Conservation (phyloP, 2,329 filamentous ascomycete species). For the Capronia epimyces region DNA sequence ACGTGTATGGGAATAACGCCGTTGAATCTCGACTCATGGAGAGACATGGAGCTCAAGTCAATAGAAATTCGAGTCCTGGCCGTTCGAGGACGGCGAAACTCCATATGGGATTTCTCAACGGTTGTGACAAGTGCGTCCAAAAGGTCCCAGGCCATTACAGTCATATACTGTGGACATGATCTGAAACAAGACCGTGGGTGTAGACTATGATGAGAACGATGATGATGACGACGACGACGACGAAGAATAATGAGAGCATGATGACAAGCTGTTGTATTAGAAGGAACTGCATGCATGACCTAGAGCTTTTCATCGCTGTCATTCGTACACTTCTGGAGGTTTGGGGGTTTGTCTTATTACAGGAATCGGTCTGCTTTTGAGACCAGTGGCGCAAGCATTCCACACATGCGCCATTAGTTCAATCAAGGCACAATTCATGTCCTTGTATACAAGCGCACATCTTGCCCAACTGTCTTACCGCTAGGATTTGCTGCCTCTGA, state of each 20-base stretch:
- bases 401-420: conserved; percentile 1
- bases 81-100: conserved; percentile 45
- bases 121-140: conserved; percentile 70
- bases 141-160: conserved; percentile 76
- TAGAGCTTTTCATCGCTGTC: neutral
- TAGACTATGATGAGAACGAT: neutral
- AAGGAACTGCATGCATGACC: neutral
- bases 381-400: neutral
- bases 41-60: conserved; percentile 6
- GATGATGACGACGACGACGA: neutral
- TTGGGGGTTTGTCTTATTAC: neutral
- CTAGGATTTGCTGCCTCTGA: conserved; percentile 14
- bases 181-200: neutral
- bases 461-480: neutral
- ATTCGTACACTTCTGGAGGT: neutral
- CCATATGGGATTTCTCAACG: conserved; percentile 70
- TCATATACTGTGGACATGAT: conserved; percentile 57
- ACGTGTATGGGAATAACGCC: conserved; percentile 5
- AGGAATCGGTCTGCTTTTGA: neutral
- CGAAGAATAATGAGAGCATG: conserved; percentile 9
- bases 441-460: neutral
- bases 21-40: neutral
- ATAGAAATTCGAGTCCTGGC: conserved; percentile 15
- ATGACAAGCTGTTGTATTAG: conserved; percentile 1
- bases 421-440: conserved; percentile 6